Percentiles rank a stretch among this genome's conserved stretches.
These are phyloP conservation scores for Nannochloropsis limnetica DNA, from an alignment of 352 stramenopile genomes.

Conservation along the genomic window DNA sequence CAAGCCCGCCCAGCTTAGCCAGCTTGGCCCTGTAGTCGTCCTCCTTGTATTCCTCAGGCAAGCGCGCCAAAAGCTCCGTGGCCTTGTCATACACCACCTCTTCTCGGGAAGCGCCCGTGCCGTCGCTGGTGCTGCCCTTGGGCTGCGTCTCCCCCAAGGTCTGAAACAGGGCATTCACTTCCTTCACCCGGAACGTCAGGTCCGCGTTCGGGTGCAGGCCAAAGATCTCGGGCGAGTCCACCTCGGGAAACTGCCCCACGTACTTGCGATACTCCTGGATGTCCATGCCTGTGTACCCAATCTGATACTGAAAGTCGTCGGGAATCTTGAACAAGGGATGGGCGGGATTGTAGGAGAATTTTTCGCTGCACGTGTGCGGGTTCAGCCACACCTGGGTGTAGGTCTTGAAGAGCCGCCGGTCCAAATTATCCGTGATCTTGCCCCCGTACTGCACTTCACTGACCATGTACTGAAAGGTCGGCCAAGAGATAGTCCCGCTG, in stretches of 20 bases:
- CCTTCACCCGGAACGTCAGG: conserved; percentile 91
- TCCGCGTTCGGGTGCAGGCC: conserved; percentile 95
- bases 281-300: conserved; percentile 66
- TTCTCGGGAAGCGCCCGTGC: conserved; percentile 79
- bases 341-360: conserved; percentile 86
- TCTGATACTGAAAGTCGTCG: conserved; percentile 90
- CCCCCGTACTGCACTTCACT: conserved; percentile 94
- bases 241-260: conserved; percentile 83
- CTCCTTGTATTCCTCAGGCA: conserved; percentile 91
- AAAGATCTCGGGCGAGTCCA: conserved; percentile 97
- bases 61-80: conserved; percentile 76
- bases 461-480: conserved; percentile 97
- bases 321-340: conserved; percentile 88
- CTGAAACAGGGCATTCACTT: conserved; percentile 82
- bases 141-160: conserved; percentile 90
- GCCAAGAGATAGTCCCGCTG: conserved; percentile 93
- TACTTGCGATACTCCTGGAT: conserved; percentile 90
- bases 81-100: conserved; percentile 91
- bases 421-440: conserved; percentile 98
- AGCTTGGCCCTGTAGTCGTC: conserved; percentile 96
- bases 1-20: conserved; percentile 84
- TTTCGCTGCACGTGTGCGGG: conserved; percentile 64
- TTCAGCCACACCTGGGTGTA: conserved; percentile 91
- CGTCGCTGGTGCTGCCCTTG: conserved; percentile 70
- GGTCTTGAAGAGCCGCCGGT: conserved; percentile 90